Evolutionary conservation across 2,329 filamentous ascomycete species (phyloP).

Genomic region (Diaporthe amygdali): DNA sequence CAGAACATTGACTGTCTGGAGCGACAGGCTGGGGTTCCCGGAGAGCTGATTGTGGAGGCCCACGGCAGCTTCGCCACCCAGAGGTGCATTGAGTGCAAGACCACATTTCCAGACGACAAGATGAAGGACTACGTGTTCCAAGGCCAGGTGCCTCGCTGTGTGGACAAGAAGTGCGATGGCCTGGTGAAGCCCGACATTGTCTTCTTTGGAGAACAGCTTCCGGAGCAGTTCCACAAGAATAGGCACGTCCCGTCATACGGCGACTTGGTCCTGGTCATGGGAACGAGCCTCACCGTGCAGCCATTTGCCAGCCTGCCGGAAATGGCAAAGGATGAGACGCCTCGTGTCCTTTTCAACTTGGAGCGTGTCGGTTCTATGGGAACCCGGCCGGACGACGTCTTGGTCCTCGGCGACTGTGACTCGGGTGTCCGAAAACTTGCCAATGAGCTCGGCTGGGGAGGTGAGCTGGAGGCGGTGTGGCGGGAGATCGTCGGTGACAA

Average conservation of each 20-base stretch:
- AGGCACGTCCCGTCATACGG: conserved; percentile 51
- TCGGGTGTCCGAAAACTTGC: conserved; percentile 79
- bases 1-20: conserved; percentile 99
- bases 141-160: conserved; percentile 75
- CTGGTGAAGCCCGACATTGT: conserved; percentile 94
- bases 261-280: conserved; percentile 58
- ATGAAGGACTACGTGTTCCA: conserved; percentile 74
- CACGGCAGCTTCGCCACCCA: conserved; percentile 95
- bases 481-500: conserved; percentile 67
- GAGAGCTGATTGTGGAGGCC: conserved; percentile 84
- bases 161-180: conserved; percentile 67
- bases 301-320: conserved; percentile 85
- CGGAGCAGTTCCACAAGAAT: conserved; percentile 67
- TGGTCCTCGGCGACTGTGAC: conserved; percentile 85
- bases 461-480: conserved; percentile 83
- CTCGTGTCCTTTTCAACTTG: conserved; percentile 86
- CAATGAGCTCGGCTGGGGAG: conserved; percentile 79
- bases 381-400: conserved; percentile 79
- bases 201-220: conserved; percentile 78
- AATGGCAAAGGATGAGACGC: conserved; percentile 64
- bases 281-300: conserved; percentile 85
- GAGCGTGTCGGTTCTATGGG: conserved; percentile 84
- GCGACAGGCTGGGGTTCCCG: conserved; percentile 81
- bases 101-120: conserved; percentile 70
- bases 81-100: conserved; percentile 87